These are phyloP conservation scores for Biscutella laevigata DNA, from an alignment of 441 rosid genomes.

Conservation along the genomic window DNA sequence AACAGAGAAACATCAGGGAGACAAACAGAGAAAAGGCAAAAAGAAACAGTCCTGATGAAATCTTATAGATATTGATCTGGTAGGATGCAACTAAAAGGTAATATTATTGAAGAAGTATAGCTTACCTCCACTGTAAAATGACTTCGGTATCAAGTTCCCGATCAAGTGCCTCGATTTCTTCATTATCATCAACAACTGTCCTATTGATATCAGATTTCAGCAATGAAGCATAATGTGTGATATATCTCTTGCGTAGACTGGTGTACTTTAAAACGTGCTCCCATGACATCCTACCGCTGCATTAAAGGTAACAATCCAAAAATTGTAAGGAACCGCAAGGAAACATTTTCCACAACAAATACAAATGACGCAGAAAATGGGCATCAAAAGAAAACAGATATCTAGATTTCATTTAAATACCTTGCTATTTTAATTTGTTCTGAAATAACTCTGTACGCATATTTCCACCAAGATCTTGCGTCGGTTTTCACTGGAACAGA, in stretches of 20 bases:
- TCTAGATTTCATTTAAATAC: conserved; percentile 22
- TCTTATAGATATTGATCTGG: conserved; percentile 3
- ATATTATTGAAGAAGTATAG: conserved; percentile 2
- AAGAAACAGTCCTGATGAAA: conserved; percentile 7
- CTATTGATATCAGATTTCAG: conserved; percentile 74
- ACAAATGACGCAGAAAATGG: conserved; percentile 2
- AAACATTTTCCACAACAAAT: conserved; percentile 8
- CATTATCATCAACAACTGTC: conserved; percentile 56
- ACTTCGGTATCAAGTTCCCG: conserved; percentile 83
- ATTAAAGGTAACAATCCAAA: conserved; percentile 33
- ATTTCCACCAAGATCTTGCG: conserved; percentile 95
- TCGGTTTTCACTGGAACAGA: conserved; percentile 55
- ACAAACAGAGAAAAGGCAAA: not conserved
- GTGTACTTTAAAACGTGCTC: conserved; percentile 77
- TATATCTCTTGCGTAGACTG: conserved; percentile 78
- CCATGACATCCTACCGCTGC: conserved; percentile 97
- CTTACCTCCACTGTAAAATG: conserved; percentile 97
- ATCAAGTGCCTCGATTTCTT: conserved; percentile 83
- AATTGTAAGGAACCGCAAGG: conserved; percentile 13
- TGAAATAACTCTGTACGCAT: conserved; percentile 76
- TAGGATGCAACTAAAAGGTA: conserved; percentile 3
- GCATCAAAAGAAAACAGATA: not conserved
- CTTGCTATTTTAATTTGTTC: conserved; percentile 85
- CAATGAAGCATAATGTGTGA: conserved; percentile 76
- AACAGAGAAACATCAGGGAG: conserved; percentile 12